Conservation (phyloP, 257 asterid species). For the Gentiana macrophylla region DNA sequence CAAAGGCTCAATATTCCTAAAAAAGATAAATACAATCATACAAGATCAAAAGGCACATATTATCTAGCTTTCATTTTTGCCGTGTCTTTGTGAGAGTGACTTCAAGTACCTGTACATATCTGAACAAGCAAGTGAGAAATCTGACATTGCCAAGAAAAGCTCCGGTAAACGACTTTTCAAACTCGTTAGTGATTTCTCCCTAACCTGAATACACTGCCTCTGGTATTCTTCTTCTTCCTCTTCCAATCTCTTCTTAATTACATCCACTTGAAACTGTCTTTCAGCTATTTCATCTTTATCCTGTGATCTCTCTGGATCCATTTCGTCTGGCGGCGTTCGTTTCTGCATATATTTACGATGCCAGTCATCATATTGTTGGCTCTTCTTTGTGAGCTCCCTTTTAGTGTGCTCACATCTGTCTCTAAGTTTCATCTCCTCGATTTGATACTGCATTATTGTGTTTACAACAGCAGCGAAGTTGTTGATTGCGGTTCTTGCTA, state of each 20-base stretch:
- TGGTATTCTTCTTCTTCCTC: slow-evolving; percentile 56
- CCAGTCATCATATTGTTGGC: slow-evolving; percentile 72
- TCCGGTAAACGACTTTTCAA: slow-evolving; percentile 72
- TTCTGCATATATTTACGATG: slow-evolving; percentile 52
- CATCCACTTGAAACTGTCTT: slow-evolving; percentile 41
- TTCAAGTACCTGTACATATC: slow-evolving; percentile 65
- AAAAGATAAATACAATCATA: background rate
- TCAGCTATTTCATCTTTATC: slow-evolving; percentile 37
- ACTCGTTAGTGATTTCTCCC: slow-evolving; percentile 66
- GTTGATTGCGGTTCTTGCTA: slow-evolving; percentile 52
- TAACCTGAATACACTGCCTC: slow-evolving; percentile 66
- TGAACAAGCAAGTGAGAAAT: slow-evolving; percentile 73
- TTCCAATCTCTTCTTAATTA: slow-evolving; percentile 44
- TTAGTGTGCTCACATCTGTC: slow-evolving; percentile 55
- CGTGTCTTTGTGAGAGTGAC: slow-evolving; percentile 30
- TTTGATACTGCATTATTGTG: slow-evolving; percentile 57
- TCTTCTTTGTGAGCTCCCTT: slow-evolving; percentile 52
- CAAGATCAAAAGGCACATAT: background rate
- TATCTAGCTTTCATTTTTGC: slow-evolving; percentile 21
- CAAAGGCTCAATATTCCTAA: background rate
- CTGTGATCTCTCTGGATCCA: slow-evolving; percentile 43
- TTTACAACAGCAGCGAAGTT: slow-evolving; percentile 65
- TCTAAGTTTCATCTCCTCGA: slow-evolving; percentile 70
- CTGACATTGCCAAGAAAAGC: slow-evolving; percentile 52
- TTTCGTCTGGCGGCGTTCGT: slow-evolving; percentile 49